Evolutionary conservation across 2,329 filamentous ascomycete species (phyloP).

Genomic region (Beauveria sp.): DNA sequence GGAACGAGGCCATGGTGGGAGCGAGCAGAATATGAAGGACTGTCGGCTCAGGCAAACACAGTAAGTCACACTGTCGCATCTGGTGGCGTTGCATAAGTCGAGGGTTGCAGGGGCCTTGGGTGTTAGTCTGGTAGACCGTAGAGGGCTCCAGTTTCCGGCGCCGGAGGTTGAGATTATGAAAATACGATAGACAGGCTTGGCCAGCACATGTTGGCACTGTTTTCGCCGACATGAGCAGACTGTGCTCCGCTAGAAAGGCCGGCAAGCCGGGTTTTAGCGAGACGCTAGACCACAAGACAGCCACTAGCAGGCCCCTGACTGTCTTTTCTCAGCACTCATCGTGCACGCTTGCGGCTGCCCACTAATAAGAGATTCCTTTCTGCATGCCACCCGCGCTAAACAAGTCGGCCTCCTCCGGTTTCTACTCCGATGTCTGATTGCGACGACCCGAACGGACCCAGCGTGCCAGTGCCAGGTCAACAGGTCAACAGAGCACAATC

Average conservation of each 20-base stretch:
- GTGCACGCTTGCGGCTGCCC: background rate
- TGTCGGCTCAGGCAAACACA: slow-evolving; percentile 2
- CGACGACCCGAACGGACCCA: background rate
- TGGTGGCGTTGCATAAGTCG: slow-evolving; percentile 13
- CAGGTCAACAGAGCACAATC: background rate
- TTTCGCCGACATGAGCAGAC: background rate
- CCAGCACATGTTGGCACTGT: background rate
- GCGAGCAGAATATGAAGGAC: slow-evolving; percentile 10
- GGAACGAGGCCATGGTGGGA: slow-evolving; percentile 12
- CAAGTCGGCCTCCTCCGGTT: background rate
- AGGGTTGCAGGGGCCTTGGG: background rate
- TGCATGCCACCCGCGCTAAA: background rate
- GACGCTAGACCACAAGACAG: background rate
- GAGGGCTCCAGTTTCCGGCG: slow-evolving; percentile 5
- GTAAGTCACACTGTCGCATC: slow-evolving; percentile 11
- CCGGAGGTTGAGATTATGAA: background rate
- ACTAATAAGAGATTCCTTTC: slow-evolving; percentile 5
- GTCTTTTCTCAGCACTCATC: background rate
- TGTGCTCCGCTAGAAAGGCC: background rate
- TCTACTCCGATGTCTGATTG: slow-evolving; percentile 6
- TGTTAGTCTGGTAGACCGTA: background rate
- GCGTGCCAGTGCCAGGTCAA: background rate
- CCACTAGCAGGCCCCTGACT: background rate
- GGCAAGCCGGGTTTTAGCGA: background rate
- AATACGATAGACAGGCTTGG: background rate